Evolutionary conservation across 768 basidiomycete species (phyloP), one percentile per base, ranked within the genome.

Genomic region (Suillus subaureus): DNA sequence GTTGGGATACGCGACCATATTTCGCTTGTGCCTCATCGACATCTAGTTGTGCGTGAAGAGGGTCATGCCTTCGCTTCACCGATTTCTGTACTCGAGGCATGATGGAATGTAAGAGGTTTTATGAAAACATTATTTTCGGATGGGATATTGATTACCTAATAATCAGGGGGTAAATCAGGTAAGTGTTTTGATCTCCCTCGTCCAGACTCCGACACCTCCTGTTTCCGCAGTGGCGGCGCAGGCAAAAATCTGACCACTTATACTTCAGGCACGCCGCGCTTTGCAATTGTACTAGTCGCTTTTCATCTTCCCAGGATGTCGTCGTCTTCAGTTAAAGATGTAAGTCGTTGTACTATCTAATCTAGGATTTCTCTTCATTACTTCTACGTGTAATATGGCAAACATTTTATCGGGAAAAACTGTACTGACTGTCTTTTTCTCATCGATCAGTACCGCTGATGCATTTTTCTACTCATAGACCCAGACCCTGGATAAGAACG

Each of bases 21-120:
- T 90, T 93, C 70, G 84, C 87, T 21, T 90, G 74, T 0, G 84
- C 71, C 70, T 93, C 91, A 72, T 97, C 96, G 66, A 89, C 87
- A 62, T 87, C 83, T 63, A 99, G 84, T 78, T 97, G 93, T 33
- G 90, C 82, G 70, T 91, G 89, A 37, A 99, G 85, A 47, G 96
- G 96, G 72, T 95, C 96, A 79, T 94, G 96, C 73, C 94, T 82
- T 23, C 83, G 75, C 69, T 89, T 92, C 61, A 79, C 79, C 13
- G 81, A 69, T 75, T 85, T 89, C 66, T 80, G 77, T 6, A 82
- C 78, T 68, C 89, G 85, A 67, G 92, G 92, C 92, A 93, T 93
- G 67, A 58, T 40, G n/a, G 42, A 35, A 64, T 69, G 42, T 28
- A 63, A 51, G 68, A 62, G 54, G 68, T 64, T n/a, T 40, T 60